Base-by-base conservation (phyloP, 495 filamentous ascomycete species). In the Lasiosphaeria miniovina region DNA sequence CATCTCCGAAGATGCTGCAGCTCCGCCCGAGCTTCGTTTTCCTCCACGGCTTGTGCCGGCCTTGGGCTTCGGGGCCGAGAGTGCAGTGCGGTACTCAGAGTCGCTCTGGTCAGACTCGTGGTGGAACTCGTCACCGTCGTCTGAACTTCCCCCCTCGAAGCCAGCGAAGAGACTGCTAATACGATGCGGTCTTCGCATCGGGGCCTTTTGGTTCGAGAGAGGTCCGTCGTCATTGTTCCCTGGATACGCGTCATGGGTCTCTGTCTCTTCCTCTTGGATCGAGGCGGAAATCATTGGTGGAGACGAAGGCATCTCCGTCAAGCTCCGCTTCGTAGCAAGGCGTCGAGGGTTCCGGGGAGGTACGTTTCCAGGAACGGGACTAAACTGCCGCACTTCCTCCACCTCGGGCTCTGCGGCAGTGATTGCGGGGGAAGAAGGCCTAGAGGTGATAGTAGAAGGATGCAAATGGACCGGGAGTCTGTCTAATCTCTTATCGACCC, bases 151-250 rank as follows among this genome's bases (percentile, higher is more conserved):
- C 6, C 76, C 75, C 55, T 86, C 80, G 61, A 95, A 93, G 1
- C 90, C 90, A 24, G 90, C 90, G 67, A 94, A 93, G n/a, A 96
- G 76, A 68, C 89, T 93, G 65, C 88, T 91, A 36, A 88, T 86
- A 60, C 89, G 79, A 61, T 86, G 84, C 2, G 89, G 90, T 40
- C 89, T 80, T 58, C 87, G 83, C 55, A 90, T 77, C 17, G 81
- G 79, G 12, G 82, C 80, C 40, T 74, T 79, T n/a, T 86, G 80
- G 50, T 74, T 78, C 4, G 84, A 84, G 58, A 93, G 69, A 3
- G 90, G 89, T 0, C 88, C 90, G 62, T 92, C 88, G 65, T 93
- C 90, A 65, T 92, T 91, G 61, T 90, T 91, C 0, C 90, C 91
- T 4, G 88, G 87, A 67, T 93, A 93, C 6, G 82, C 80, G 63